A percentile compares a stretch with the other conserved stretches of the same genome.
These are phyloP conservation scores for Aegilops sharonensis DNA, from an alignment of 176 grass and related monocot species.

Conservation along the genomic window DNA sequence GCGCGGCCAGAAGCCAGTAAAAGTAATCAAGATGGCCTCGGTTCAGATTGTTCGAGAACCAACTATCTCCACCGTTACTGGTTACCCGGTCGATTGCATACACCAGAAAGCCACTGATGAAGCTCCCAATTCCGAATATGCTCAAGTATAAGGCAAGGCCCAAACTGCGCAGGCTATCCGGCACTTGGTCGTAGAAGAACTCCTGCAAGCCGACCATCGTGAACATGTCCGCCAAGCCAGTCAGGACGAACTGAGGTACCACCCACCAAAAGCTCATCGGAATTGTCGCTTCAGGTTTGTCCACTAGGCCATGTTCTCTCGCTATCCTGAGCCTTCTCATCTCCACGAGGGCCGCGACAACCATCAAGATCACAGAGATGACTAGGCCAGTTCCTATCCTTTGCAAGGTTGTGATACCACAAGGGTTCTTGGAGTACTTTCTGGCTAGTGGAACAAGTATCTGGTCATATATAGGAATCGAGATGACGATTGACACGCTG, in stretches of 20 bases:
- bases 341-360: conserved; percentile 52
- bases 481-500: conserved; percentile 28
- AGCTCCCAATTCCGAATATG: conserved; percentile 35
- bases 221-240: conserved; percentile 44
- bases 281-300: conserved; percentile 34
- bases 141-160: conserved; percentile 55
- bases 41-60: conserved; percentile 61
- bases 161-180: conserved; percentile 48
- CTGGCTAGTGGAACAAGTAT: conserved; percentile 44
- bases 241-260: conserved; percentile 46
- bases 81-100: conserved; percentile 47
- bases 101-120: conserved; percentile 39
- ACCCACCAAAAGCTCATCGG: conserved; percentile 69
- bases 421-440: conserved; percentile 23
- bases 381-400: conserved; percentile 47
- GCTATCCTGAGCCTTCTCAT: conserved; percentile 49
- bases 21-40: conserved; percentile 57
- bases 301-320: conserved; percentile 42
- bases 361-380: conserved; percentile 41
- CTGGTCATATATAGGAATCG: conserved; percentile 51
- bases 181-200: conserved; percentile 69
- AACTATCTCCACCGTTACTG: conserved; percentile 28
- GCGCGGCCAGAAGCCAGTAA: conserved; percentile 49
- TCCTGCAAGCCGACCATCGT: conserved; percentile 58
- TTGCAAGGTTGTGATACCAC: conserved; percentile 53